Conservation (phyloP, 1,284 basidiomycete species). For the Ustilago loliicola region DNA sequence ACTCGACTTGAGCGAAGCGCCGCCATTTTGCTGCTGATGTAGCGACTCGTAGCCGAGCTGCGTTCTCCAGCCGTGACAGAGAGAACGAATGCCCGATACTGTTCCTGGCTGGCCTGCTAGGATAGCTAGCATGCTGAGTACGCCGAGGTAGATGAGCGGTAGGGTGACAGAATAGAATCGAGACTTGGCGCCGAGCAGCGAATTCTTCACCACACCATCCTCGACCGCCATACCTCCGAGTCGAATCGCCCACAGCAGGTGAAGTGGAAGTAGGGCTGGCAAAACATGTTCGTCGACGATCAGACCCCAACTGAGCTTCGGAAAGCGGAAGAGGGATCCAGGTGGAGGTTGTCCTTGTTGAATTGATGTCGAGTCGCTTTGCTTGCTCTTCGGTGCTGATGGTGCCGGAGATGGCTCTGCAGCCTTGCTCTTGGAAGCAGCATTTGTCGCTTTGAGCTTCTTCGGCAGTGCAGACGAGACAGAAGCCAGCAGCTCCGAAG, state of each 20-base stretch:
- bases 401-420: constrained; percentile 30
- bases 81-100: constrained; percentile 7
- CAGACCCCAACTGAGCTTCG: constrained; percentile 47
- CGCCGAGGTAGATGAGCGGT: constrained; percentile 36
- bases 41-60: constrained; percentile 26
- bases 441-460: constrained; percentile 1
- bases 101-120: constrained; percentile 25
- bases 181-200: constrained; percentile 38
- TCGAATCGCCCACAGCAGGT: constrained; percentile 48
- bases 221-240: constrained; percentile 48
- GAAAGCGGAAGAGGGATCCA: constrained; percentile 48
- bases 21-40: neutral
- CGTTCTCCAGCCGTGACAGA: constrained; percentile 26
- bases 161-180: constrained; percentile 38
- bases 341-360: constrained; percentile 43
- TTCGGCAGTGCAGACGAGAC: constrained; percentile 8
- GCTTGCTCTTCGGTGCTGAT: neutral
- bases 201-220: constrained; percentile 43
- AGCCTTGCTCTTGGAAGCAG: neutral
- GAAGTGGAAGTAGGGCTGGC: constrained; percentile 41
- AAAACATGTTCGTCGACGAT: constrained; percentile 48
- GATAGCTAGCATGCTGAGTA: constrained; percentile 28
- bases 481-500: constrained; percentile 8
- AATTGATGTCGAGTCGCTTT: neutral
- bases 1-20: neutral